Percentiles rank a stretch among this genome's conserved stretches.
Conservation (phyloP, 177 flowering plant genomes). For the Tripterygium wilfordii region DNA sequence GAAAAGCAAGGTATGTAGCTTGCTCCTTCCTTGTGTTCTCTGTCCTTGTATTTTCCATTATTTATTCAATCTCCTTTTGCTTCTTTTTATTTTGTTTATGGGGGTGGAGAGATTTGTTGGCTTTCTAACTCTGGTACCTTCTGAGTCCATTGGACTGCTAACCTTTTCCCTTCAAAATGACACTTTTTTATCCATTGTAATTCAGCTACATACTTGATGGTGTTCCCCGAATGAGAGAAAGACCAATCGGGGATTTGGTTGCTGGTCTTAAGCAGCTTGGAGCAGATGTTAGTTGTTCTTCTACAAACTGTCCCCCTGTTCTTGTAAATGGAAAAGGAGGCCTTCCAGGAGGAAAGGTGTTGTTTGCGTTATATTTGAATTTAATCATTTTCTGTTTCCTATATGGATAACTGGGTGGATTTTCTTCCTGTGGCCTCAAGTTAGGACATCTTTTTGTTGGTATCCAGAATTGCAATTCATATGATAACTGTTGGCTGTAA, state of each 20-base stretch:
- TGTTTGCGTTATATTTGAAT: constrained; percentile 1
- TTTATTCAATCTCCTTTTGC: too few relatives aligned
- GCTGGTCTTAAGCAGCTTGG: constrained; percentile 96
- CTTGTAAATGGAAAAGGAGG: constrained; percentile 80
- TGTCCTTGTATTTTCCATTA: neutral
- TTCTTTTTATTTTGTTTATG: too few relatives aligned
- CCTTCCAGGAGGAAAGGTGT: constrained; percentile 97
- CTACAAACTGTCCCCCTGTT: constrained; percentile 94
- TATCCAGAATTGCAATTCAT: too few relatives aligned
- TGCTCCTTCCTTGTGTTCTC: neutral
- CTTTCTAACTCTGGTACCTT: too few relatives aligned
- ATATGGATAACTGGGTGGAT: neutral
- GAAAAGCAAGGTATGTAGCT: constrained; percentile 60
- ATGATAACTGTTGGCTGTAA: too few relatives aligned
- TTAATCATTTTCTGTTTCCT: constrained; percentile 2
- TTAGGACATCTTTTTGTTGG: too few relatives aligned
- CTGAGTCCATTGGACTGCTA: too few relatives aligned
- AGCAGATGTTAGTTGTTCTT: constrained; percentile 79
- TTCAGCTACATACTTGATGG: constrained; percentile 95
- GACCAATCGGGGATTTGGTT: constrained; percentile 95
- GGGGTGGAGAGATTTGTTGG: too few relatives aligned
- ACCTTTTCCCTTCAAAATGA: constrained; percentile 7
- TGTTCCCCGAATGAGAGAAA: constrained; percentile 97
- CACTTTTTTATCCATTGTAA: neutral
- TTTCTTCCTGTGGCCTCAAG: too few relatives aligned